Conservation (phyloP, 2,329 filamentous ascomycete genomes). For the Onygenales sp. region DNA sequence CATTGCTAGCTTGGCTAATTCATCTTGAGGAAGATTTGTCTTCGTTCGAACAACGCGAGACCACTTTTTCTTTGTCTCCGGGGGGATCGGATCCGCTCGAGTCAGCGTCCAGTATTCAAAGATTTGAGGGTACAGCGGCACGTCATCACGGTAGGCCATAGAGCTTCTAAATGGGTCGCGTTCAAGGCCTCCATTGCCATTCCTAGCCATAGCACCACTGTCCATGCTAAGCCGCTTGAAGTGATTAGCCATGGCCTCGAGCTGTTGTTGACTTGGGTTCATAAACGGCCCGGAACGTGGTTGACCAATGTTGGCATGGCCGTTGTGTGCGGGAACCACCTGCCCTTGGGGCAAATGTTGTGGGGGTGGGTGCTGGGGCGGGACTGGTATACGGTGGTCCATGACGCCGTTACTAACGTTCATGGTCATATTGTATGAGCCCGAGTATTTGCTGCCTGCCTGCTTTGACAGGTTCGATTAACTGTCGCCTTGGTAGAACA, state of each 20-base stretch:
- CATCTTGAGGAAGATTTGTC: conserved; percentile 24
- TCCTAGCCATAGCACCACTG: neutral
- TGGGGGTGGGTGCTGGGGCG: conserved; percentile 5
- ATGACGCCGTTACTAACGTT: neutral
- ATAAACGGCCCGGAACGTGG: neutral
- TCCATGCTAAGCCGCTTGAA: conserved; percentile 7
- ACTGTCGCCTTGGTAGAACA: neutral
- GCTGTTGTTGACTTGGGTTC: neutral
- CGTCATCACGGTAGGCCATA: neutral
- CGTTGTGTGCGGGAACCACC: neutral
- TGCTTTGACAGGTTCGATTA: neutral
- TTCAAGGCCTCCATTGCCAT: neutral
- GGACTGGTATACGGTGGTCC: conserved; percentile 4
- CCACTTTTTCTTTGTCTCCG: conserved; percentile 24
- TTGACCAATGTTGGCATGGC: neutral
- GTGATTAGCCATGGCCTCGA: conserved; percentile 5
- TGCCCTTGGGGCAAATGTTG: neutral
- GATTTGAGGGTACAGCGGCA: conserved; percentile 7
- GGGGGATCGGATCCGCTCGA: conserved; percentile 19
- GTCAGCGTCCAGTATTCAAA: conserved; percentile 27
- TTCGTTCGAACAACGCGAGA: conserved; percentile 18
- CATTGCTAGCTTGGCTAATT: conserved; percentile 21
- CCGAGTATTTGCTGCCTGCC: neutral
- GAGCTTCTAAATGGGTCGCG: neutral
- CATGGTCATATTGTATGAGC: neutral